A percentile compares a stretch with the other conserved stretches of the same genome.
These are phyloP conservation scores for Austroboletus niveus DNA, from an alignment of 1,284 basidiomycete species.

Conservation along the genomic window DNA sequence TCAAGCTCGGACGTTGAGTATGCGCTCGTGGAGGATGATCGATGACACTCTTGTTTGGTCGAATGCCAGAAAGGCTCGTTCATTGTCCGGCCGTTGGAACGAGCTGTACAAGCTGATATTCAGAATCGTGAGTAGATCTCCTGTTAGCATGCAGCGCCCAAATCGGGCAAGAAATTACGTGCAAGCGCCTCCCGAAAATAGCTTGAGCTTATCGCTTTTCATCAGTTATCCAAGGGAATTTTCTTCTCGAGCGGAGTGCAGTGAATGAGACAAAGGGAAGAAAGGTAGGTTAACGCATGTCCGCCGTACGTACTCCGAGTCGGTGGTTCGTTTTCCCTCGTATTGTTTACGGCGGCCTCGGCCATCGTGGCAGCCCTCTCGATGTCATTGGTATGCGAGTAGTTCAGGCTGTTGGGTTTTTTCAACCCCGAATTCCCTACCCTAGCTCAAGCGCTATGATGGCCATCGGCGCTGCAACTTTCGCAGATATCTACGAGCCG, in stretches of 20 bases:
- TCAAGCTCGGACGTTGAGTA: conserved; percentile 59
- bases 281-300: conserved; percentile 45
- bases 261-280: conserved; percentile 80
- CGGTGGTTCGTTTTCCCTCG: conserved; percentile 45
- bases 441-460: conserved; percentile 73
- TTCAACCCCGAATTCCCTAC: not conserved
- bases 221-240: conserved; percentile 71
- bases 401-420: conserved; percentile 58
- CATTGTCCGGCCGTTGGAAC: not conserved
- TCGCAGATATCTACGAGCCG: conserved; percentile 82
- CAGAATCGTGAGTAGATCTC: conserved; percentile 56
- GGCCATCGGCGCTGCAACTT: conserved; percentile 75
- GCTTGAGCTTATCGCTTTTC: conserved; percentile 74
- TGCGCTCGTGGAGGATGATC: conserved; percentile 70
- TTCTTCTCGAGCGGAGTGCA: conserved; percentile 70
- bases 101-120: conserved; percentile 36
- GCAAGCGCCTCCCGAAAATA: conserved; percentile 70
- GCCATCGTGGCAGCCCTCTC: conserved; percentile 59
- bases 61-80: conserved; percentile 56
- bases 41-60: conserved; percentile 83
- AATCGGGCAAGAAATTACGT: conserved; percentile 61
- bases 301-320: not conserved
- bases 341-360: conserved; percentile 62
- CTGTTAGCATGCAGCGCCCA: conserved; percentile 36
- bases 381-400: conserved; percentile 71